Evolutionary conservation across 768 basidiomycete genomes (phyloP).

Genomic region (Psilocybe cyanescens): DNA sequence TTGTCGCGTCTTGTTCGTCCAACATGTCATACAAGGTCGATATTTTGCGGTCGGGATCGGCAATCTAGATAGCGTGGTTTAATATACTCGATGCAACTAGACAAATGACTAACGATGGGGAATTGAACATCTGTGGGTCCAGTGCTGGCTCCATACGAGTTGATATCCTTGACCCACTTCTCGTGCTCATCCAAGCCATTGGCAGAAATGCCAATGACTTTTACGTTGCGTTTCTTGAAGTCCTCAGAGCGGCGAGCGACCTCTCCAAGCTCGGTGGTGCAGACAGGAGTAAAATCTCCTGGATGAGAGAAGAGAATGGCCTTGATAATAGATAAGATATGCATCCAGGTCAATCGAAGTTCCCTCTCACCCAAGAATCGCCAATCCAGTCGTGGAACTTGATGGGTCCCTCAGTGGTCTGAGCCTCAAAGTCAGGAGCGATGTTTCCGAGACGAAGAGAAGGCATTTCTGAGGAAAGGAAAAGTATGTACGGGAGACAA

Average conservation of each 20-base stretch:
- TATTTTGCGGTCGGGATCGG: constrained; percentile 85
- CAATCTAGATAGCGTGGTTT: constrained; percentile 61
- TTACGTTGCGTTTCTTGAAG: constrained; percentile 87
- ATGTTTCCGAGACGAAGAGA: constrained; percentile 82
- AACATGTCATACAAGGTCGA: constrained; percentile 94
- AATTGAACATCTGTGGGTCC: constrained; percentile 80
- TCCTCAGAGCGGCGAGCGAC: constrained; percentile 87
- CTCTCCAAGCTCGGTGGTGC: constrained; percentile 97
- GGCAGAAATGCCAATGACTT: constrained; percentile 92
- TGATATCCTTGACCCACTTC: constrained; percentile 89
- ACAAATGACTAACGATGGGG: constrained; percentile 74
- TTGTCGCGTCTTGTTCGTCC: constrained; percentile 93
- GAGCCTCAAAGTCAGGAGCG: constrained; percentile 91
- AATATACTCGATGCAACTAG: constrained; percentile 1
- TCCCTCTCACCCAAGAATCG: constrained; percentile 71
- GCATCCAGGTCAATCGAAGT: constrained; percentile 1
- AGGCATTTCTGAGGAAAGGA: constrained; percentile 32
- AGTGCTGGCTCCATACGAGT: constrained; percentile 71
- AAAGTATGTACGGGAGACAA: constrained; percentile 1
- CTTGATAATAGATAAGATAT: constrained; percentile 37
- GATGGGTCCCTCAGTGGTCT: constrained; percentile 87
- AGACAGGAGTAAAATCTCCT: constrained; percentile 90
- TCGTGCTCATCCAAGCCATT: constrained; percentile 86
- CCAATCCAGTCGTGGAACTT: constrained; percentile 95
- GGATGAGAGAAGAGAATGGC: constrained; percentile 94